phyloP scores from a whole-genome alignment of 1,284 basidiomycete species.

The Fistulinella cinereoalba region DNA sequence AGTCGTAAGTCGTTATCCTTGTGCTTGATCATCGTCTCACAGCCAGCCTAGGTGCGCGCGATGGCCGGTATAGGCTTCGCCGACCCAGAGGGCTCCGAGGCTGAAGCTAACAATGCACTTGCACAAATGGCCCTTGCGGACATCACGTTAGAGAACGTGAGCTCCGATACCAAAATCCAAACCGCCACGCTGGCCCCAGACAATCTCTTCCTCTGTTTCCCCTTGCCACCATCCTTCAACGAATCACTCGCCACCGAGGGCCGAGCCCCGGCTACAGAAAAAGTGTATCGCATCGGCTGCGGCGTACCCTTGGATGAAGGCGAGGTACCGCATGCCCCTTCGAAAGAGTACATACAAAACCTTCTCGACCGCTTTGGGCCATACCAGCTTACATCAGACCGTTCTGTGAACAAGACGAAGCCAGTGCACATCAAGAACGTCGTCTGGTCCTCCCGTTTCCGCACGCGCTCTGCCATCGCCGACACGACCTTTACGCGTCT shows the following conservation, averaged over 20 bases:
- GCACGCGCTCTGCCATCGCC: slow-evolving; percentile 38
- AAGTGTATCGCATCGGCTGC: slow-evolving; percentile 35
- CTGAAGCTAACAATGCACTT: slow-evolving; percentile 5
- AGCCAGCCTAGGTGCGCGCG: slow-evolving; percentile 15
- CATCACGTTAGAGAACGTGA: slow-evolving; percentile 22
- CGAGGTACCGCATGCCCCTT: slow-evolving; percentile 30
- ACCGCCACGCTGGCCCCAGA: slow-evolving; percentile 15
- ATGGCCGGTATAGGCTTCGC: slow-evolving; percentile 18
- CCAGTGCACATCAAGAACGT: slow-evolving; percentile 27
- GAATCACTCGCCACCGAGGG: slow-evolving; percentile 19
- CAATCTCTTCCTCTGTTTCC: slow-evolving; percentile 31
- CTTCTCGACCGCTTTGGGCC: slow-evolving; percentile 38
- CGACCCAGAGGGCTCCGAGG: slow-evolving; percentile 10
- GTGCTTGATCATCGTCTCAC: background rate
- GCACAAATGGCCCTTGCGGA: slow-evolving; percentile 25
- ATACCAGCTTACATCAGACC: slow-evolving; percentile 15
- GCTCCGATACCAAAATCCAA: background rate
- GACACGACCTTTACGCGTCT: slow-evolving; percentile 33
- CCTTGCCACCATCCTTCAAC: slow-evolving; percentile 29
- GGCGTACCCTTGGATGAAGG: slow-evolving; percentile 35
- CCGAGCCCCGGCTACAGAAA: slow-evolving; percentile 1
- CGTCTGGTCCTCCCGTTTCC: slow-evolving; percentile 42
- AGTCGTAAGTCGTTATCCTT: slow-evolving; percentile 37
- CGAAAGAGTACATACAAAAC: slow-evolving; percentile 37
- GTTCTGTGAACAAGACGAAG: slow-evolving; percentile 21